A percentile compares a stretch with the other conserved stretches of the same genome.
Evolutionary conservation across 2,329 filamentous ascomycete species (phyloP).

Genomic region (Rhynchosporium graminicola): DNA sequence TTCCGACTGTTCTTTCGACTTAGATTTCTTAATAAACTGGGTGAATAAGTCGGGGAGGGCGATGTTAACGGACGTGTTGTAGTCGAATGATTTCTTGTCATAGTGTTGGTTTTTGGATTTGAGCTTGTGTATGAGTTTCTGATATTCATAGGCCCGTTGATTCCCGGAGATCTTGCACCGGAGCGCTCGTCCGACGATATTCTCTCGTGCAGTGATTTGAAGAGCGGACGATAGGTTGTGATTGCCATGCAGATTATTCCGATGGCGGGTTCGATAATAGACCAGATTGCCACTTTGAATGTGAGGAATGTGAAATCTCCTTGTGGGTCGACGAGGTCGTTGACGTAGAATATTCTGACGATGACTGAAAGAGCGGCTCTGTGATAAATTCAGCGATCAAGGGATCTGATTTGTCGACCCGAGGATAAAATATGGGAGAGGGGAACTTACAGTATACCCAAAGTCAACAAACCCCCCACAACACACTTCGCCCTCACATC

Average conservation of each 20-base stretch:
- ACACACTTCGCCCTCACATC: slow-evolving; percentile 25
- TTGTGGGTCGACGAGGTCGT: slow-evolving; percentile 11
- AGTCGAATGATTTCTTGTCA: no score
- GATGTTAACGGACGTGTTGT: no score
- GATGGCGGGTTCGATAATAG: slow-evolving; percentile 29
- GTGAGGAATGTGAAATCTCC: slow-evolving; percentile 27
- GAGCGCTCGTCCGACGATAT: background rate
- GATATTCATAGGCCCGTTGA: background rate
- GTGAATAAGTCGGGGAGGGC: no score
- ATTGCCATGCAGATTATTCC: slow-evolving; percentile 26
- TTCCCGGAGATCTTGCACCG: background rate
- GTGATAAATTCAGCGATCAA: background rate
- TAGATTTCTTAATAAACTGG: background rate
- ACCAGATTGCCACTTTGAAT: slow-evolving; percentile 28
- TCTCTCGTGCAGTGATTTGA: slow-evolving; percentile 16
- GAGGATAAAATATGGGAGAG: background rate
- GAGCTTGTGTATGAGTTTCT: background rate
- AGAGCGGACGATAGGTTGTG: slow-evolving; percentile 26
- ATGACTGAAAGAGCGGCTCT: slow-evolving; percentile 28
- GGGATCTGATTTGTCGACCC: background rate
- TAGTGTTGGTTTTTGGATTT: background rate
- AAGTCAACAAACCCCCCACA: slow-evolving; percentile 17
- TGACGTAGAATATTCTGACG: slow-evolving; percentile 26
- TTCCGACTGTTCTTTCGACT: slow-evolving; percentile 7
- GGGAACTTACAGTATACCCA: slow-evolving; percentile 24